Percentiles rank a stretch among this genome's conserved stretches.
Evolutionary conservation across 1,139 yeast genomes (phyloP).

Genomic region (Hansenula anomala): DNA sequence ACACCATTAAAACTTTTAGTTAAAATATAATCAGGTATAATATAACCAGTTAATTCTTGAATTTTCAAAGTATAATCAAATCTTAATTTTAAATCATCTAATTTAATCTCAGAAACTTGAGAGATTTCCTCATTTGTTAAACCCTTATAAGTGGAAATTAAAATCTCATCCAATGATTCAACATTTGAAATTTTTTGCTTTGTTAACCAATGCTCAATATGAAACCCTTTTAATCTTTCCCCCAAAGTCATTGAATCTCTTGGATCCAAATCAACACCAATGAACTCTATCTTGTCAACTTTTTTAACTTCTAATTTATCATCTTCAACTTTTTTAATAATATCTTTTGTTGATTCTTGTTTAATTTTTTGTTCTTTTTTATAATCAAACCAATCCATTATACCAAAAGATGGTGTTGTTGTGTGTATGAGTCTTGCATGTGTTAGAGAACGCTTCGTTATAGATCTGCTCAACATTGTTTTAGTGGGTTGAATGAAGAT

Average conservation of each 20-base stretch:
- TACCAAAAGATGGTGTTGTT: slow-evolving; percentile 22
- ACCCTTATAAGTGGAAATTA: slow-evolving; percentile 23
- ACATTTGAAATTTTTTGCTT: slow-evolving; percentile 19
- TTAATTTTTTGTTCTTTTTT: slow-evolving; percentile 15
- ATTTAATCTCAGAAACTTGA: slow-evolving; percentile 15
- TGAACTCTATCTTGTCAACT: slow-evolving; percentile 19
- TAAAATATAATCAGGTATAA: slow-evolving; percentile 61
- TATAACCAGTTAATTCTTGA: slow-evolving; percentile 56
- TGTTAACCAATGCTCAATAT: slow-evolving; percentile 29
- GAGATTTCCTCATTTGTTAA: slow-evolving; percentile 8
- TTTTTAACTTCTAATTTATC: slow-evolving; percentile 13
- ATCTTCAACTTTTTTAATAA: slow-evolving; percentile 20
- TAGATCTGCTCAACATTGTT: not conserved
- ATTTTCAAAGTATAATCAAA: slow-evolving; percentile 54
- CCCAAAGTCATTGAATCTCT: slow-evolving; percentile 7
- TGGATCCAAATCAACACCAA: slow-evolving; percentile 14
- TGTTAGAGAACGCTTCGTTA: not conserved
- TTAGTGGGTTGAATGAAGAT: not conserved
- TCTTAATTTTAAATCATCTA: slow-evolving; percentile 50
- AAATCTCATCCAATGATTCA: slow-evolving; percentile 22
- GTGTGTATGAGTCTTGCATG: slow-evolving; percentile 18
- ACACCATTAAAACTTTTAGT: slow-evolving; percentile 44
- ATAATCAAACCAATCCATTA: slow-evolving; percentile 32
- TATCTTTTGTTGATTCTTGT: slow-evolving; percentile 18
- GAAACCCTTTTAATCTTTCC: slow-evolving; percentile 29